Evolutionary conservation across 768 basidiomycete species (phyloP).

Genomic region (Russula earlei): DNA sequence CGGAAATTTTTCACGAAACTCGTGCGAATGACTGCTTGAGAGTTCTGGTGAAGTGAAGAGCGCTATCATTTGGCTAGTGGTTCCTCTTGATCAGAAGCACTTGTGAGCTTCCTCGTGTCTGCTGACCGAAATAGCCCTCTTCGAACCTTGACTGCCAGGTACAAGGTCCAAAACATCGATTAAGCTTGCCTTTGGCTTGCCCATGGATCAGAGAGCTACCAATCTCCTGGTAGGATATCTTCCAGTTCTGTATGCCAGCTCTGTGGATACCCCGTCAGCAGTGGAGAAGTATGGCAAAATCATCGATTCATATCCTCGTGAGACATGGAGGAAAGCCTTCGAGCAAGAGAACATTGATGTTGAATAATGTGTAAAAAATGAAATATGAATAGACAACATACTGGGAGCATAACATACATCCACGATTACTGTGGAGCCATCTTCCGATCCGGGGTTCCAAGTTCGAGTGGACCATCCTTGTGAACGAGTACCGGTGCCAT

Average conservation of each 20-base stretch:
- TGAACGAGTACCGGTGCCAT: conserved; percentile 3
- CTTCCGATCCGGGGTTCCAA: neutral
- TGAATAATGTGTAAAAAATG: neutral
- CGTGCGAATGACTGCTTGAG: conserved; percentile 27
- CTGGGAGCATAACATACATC: neutral
- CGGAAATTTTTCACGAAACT: conserved; percentile 30
- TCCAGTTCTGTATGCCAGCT: conserved; percentile 8
- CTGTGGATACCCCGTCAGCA: neutral
- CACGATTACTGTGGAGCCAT: neutral
- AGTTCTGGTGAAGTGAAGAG: conserved; percentile 12
- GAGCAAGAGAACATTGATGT: conserved; percentile 11
- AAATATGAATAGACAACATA: neutral
- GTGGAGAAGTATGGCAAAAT: conserved; percentile 1
- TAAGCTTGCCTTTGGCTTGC: conserved; percentile 25
- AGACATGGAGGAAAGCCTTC: conserved; percentile 6
- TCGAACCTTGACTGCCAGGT: conserved; percentile 28
- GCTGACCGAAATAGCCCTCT: no score
- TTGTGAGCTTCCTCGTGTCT: no score
- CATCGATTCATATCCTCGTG: conserved; percentile 7
- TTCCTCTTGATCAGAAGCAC: neutral
- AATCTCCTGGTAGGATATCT: conserved; percentile 20
- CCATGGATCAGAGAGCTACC: conserved; percentile 30
- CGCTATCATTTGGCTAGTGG: conserved; percentile 2
- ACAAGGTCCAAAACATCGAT: conserved; percentile 4
- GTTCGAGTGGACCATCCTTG: neutral